Conservation (phyloP, 2,329 filamentous ascomycete genomes). For the Elsinoe fawcettii region DNA sequence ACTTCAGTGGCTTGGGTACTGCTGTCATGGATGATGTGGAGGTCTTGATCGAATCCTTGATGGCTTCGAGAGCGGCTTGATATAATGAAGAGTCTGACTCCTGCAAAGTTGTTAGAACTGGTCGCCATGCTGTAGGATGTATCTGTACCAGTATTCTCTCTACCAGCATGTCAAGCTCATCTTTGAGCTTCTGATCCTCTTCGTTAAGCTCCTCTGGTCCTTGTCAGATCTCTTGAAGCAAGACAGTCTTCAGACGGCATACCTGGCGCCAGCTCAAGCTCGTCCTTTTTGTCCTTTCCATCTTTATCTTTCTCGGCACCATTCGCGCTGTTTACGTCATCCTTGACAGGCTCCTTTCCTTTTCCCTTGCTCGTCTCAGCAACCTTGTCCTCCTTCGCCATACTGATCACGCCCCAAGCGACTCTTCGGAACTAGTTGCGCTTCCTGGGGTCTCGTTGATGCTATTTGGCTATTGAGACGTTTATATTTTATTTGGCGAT, state of each 20-base stretch:
- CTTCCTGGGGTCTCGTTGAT: background rate
- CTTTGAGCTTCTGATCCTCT: constrained; percentile 97
- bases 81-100: constrained; percentile 83
- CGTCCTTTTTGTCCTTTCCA: constrained; percentile 67
- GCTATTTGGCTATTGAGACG: background rate
- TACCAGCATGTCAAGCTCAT: constrained; percentile 94
- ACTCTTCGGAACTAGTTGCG: background rate
- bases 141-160: constrained; percentile 73
- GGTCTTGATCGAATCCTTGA: constrained; percentile 98
- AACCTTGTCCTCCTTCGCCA: constrained; percentile 89
- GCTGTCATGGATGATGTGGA: constrained; percentile 99
- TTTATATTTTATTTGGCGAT: too few relatives aligned
- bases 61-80: constrained; percentile 84
- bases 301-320: constrained; percentile 54
- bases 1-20: constrained; percentile 96
- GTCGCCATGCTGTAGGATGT: constrained; percentile 3
- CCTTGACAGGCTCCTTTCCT: constrained; percentile 66
- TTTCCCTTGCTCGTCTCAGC: constrained; percentile 90
- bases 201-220: constrained; percentile 81
- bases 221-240: background rate
- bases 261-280: constrained; percentile 55
- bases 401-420: constrained; percentile 35
- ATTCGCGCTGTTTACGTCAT: constrained; percentile 43
- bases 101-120: constrained; percentile 39
- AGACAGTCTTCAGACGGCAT: background rate